Evolutionary conservation across 2,329 filamentous ascomycete genomes (phyloP).

Genomic region (Diaporthe nobilis): DNA sequence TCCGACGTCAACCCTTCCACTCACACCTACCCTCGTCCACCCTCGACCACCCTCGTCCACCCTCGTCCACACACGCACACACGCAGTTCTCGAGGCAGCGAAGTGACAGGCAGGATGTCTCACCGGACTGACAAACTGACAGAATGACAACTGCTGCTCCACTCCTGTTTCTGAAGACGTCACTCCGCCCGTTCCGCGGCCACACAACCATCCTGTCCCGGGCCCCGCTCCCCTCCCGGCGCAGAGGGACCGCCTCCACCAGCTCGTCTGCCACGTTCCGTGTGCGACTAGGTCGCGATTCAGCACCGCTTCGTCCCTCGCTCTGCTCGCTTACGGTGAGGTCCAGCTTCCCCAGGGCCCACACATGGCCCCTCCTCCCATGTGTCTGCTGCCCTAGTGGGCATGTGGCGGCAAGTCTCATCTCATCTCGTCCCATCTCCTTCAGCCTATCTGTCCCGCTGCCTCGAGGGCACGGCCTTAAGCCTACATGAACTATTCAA

Average conservation of each 20-base stretch:
- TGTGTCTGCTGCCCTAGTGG: neutral
- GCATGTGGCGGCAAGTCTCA: constrained; percentile 31
- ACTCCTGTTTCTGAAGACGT: constrained; percentile 7
- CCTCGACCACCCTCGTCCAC: neutral
- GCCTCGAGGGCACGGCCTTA: constrained; percentile 13
- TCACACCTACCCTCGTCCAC: neutral
- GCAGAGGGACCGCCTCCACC: neutral
- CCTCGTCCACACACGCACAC: neutral
- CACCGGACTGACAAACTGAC: neutral
- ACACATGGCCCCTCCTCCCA: constrained; percentile 1
- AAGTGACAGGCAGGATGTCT: neutral
- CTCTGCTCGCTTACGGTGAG: neutral
- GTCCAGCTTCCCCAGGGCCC: constrained; percentile 15
- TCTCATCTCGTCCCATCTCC: constrained; percentile 26
- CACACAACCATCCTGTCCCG: neutral
- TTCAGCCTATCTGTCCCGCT: constrained; percentile 15
- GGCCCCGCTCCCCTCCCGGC: neutral
- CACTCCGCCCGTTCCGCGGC: constrained; percentile 16
- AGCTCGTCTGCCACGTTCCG: constrained; percentile 26
- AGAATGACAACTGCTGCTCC: neutral
- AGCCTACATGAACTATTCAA: constrained; percentile 28
- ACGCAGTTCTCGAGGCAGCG: neutral
- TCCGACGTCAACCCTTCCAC: constrained; percentile 1
- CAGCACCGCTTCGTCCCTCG: constrained; percentile 12
- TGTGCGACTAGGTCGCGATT: constrained; percentile 21